A percentile compares a stretch with the other conserved stretches of the same genome.
These are phyloP conservation scores for Rubus idaeus DNA, from an alignment of 306 rosid genomes.

Conservation along the genomic window DNA sequence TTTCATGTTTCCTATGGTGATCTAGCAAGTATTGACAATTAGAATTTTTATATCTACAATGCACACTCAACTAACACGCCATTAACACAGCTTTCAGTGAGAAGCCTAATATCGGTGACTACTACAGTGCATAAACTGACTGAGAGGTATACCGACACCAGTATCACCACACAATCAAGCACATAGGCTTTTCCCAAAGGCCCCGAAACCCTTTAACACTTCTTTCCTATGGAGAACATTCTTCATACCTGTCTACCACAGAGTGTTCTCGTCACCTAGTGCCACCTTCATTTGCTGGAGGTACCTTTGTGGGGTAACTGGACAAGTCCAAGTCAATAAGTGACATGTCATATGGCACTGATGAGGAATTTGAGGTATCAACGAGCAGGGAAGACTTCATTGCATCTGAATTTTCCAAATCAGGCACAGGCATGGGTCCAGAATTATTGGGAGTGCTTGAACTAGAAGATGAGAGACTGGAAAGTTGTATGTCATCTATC, in stretches of 20 bases:
- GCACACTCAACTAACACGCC: slow-evolving; percentile 48
- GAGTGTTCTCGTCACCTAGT: slow-evolving; percentile 40
- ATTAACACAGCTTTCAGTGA: slow-evolving; percentile 38
- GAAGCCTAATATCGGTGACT: slow-evolving; percentile 27
- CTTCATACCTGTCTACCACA: slow-evolving; percentile 30
- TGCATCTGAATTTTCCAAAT: slow-evolving; percentile 41
- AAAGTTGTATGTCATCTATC: slow-evolving; percentile 81
- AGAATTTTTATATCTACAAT: slow-evolving; percentile 54
- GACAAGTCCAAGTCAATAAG: slow-evolving; percentile 80
- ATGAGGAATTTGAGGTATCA: slow-evolving; percentile 55
- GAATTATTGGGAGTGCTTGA: slow-evolving; percentile 52
- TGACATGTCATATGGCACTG: slow-evolving; percentile 72
- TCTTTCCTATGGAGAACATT: slow-evolving; percentile 20
- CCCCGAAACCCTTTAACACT: slow-evolving; percentile 23
- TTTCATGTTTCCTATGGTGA: slow-evolving; percentile 28
- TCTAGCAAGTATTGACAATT: slow-evolving; percentile 41
- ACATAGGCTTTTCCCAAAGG: slow-evolving; percentile 26
- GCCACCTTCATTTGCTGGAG: slow-evolving; percentile 59
- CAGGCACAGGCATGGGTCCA: slow-evolving; percentile 29
- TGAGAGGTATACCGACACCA: slow-evolving; percentile 29
- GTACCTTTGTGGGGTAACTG: slow-evolving; percentile 72
- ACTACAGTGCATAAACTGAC: slow-evolving; percentile 23
- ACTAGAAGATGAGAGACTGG: slow-evolving; percentile 60
- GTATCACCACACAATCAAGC: slow-evolving; percentile 24
- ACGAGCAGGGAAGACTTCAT: slow-evolving; percentile 77